Evolutionary conservation across 2,329 filamentous ascomycete genomes (phyloP), one percentile per base, ranked within the genome.

Genomic region (Piedraia hortae): DNA sequence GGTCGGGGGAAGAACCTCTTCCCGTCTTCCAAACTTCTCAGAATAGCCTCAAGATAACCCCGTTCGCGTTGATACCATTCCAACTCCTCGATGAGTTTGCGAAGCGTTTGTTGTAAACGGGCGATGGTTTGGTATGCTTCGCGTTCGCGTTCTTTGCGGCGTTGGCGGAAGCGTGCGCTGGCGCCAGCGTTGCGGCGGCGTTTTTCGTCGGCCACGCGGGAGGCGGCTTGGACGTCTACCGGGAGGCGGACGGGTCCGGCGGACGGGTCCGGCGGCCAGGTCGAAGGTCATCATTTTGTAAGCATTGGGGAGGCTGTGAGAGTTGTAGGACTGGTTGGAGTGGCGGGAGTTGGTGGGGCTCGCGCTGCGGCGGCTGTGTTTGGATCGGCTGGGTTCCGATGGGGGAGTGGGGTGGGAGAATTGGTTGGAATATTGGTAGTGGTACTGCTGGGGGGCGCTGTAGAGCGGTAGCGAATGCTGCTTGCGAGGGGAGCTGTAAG

Each of bases 101-200:
- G 59, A 24, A 69, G 55, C 31, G 69, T 59, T 23, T 59, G 54
- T 37, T 75, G 67, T 24, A 82, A 50, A 32, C 65, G 61, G 22
- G 70, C 55, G 30, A 82, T 65, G 21, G 60, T 67, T 24, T 58
- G 55, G 9, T 62, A 61, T 26, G 68, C 69, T 41, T 77, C 69
- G 34, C 61, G 62, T 41, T 82, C 73, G 41, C 71, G 68, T 37
- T 78, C 73, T 47, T 88, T 88, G 38, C 77, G 66, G 27, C 78
- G 60, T 37, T 67, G 63, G 24, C 77, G 61, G 32, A 88, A 85
- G 27, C 77, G 59, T 21, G 74, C 74, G 25, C 75, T 88, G 4
- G 77, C 77, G 21, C 72, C 72, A 18, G 77, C 77, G 37, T 89
- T 89, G 22, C 75, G 62, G 42, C 71, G 68, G 25, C 77, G 58